Evolutionary conservation across 2,329 filamentous ascomycete species (phyloP).

Genomic region (Thielaviopsis populi): DNA sequence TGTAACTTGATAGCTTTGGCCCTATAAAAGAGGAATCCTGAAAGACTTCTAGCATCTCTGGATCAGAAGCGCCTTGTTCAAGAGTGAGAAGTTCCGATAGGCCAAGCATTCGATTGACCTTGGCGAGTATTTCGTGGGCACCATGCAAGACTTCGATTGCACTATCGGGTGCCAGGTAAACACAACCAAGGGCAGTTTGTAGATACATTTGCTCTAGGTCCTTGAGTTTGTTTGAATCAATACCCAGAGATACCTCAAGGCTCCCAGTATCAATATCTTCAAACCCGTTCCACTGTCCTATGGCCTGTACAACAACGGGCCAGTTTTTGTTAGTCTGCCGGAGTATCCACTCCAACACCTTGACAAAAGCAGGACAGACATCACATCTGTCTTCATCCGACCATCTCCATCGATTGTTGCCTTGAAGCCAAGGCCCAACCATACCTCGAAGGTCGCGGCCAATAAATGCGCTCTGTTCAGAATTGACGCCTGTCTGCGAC

Average conservation of each 20-base stretch:
- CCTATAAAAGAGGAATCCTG: slow-evolving; percentile 19
- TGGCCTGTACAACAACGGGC: slow-evolving; percentile 43
- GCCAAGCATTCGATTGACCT: slow-evolving; percentile 34
- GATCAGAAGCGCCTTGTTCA: slow-evolving; percentile 21
- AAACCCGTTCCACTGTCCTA: slow-evolving; percentile 61
- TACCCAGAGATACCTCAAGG: slow-evolving; percentile 35
- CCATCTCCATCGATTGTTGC: slow-evolving; percentile 9
- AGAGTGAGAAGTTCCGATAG: slow-evolving; percentile 41
- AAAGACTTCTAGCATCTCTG: slow-evolving; percentile 13
- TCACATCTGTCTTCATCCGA: slow-evolving; percentile 21
- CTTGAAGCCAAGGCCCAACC: slow-evolving; percentile 58
- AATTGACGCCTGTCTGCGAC: slow-evolving; percentile 34
- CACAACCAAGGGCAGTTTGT: slow-evolving; percentile 49
- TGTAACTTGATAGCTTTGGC: slow-evolving; percentile 22
- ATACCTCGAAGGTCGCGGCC: slow-evolving; percentile 53
- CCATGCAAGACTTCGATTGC: slow-evolving; percentile 38
- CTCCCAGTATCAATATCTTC: slow-evolving; percentile 53
- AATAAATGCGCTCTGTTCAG: slow-evolving; percentile 29
- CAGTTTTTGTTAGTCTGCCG: slow-evolving; percentile 45
- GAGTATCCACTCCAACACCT: slow-evolving; percentile 52
- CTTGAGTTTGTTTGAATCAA: slow-evolving; percentile 44
- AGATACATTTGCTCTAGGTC: slow-evolving; percentile 50
- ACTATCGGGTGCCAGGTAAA: slow-evolving; percentile 50
- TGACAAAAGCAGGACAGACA: slow-evolving; percentile 49
- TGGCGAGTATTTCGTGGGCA: slow-evolving; percentile 12